Base-by-base conservation (phyloP, 2,329 filamentous ascomycete species). In the Sphaerulina vaccinii region DNA sequence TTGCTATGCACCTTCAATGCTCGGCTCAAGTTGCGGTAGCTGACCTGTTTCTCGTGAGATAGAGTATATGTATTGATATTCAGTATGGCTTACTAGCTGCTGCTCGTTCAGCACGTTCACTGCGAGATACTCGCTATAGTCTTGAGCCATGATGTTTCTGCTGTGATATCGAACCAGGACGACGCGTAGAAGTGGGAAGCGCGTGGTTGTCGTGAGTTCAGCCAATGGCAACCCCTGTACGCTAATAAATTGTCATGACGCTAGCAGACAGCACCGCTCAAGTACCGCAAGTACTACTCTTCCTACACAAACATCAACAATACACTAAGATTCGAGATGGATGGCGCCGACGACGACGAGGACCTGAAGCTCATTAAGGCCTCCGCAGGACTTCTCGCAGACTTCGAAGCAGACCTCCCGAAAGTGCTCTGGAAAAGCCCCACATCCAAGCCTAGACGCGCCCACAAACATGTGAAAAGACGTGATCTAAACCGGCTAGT, bases 1-100 rank as follows among this genome's bases (percentile, higher is more conserved):
- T 95, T 93, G 69, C 88, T 86, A 68, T 96, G 87, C 38, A 96
- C 80, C 64, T 90, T 87, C 48, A 96, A 73, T 33, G 85, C 86
- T 64, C 92, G 82, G 71, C 90, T 93, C 56, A 99, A 74, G 42
- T 86, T 77, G 44, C 90, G 86, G 75, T 96, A 97, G 44, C 88
- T 95, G 64, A 96, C 79, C 90, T 95, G 64, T 10, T 10, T 11
- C 11, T 10, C 27, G 27, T 32, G 27, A 32, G 32, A 19, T 11
- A 16, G 22, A 19, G 40, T 50, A 35, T 16, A 11, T 16, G 19
- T 21, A 24, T n/a, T n/a, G 35, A 22, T 48, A 35, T 10, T 27
- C 10, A 10, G 24, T 27, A 75, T 96, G 97, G 44, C 88, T 95
- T 64, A 96, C 79, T 90, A 95, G 64, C 58, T 82, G 82, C 59